These are phyloP conservation scores for Botrytis pseudocinerea DNA, from an alignment of 2,329 filamentous ascomycete genomes.

Conservation along the genomic window DNA sequence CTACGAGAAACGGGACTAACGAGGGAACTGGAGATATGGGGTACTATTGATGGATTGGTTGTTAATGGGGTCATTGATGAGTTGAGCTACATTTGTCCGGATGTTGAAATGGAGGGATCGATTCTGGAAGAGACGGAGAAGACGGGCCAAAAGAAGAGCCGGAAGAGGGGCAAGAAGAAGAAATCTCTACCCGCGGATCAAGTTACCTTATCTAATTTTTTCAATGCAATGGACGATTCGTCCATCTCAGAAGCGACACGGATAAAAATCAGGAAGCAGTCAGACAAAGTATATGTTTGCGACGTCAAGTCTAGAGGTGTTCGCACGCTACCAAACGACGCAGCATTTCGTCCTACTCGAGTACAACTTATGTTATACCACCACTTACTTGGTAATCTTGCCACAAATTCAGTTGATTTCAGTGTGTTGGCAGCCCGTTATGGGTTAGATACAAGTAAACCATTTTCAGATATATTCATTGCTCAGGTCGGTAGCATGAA, in stretches of 20 bases:
- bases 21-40: slow-evolving; percentile 82
- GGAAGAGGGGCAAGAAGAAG: slow-evolving; percentile 31
- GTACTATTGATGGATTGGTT: slow-evolving; percentile 75
- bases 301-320: slow-evolving; percentile 84
- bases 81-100: slow-evolving; percentile 74
- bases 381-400: slow-evolving; percentile 75
- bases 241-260: slow-evolving; percentile 29
- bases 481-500: slow-evolving; percentile 70
- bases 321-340: slow-evolving; percentile 58
- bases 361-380: slow-evolving; percentile 92
- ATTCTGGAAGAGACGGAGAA: slow-evolving; percentile 32
- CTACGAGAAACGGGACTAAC: slow-evolving; percentile 70
- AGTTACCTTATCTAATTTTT: slow-evolving; percentile 36
- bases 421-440: slow-evolving; percentile 70
- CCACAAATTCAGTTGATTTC: slow-evolving; percentile 69
- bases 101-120: slow-evolving; percentile 61
- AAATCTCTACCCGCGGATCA: slow-evolving; percentile 41
- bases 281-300: slow-evolving; percentile 65
- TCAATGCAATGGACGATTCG: slow-evolving; percentile 29
- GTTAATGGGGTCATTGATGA: slow-evolving; percentile 91
- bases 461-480: slow-evolving; percentile 79
- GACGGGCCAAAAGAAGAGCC: slow-evolving; percentile 26
- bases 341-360: slow-evolving; percentile 70
- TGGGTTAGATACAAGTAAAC: slow-evolving; percentile 59
- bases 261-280: slow-evolving; percentile 22